These are phyloP conservation scores for Pilasporangium apinafurcum DNA, from an alignment of 352 stramenopile species.

Conservation along the genomic window DNA sequence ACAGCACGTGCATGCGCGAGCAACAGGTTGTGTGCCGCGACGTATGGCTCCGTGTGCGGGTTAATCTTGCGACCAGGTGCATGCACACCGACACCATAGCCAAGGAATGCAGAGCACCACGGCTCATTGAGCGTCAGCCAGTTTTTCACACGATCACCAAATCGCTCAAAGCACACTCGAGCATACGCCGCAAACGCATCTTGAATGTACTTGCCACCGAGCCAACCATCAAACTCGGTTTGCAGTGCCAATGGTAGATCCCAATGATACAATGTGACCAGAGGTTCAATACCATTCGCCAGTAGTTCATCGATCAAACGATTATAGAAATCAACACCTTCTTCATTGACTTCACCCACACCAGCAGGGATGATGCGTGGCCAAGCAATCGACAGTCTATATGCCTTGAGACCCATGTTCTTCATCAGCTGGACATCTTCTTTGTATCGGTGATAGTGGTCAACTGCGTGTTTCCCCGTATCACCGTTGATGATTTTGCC, in stretches of 20 bases:
- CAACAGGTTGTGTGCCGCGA: slow-evolving; percentile 85
- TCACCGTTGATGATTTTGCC: slow-evolving; percentile 65
- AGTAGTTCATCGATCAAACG: slow-evolving; percentile 85
- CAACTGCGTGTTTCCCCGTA: slow-evolving; percentile 82
- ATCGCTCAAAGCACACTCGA: slow-evolving; percentile 85
- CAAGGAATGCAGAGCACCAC: slow-evolving; percentile 81
- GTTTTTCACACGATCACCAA: slow-evolving; percentile 89
- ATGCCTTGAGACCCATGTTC: slow-evolving; percentile 83
- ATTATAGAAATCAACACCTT: slow-evolving; percentile 90
- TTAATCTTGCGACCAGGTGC: slow-evolving; percentile 60
- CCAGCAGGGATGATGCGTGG: slow-evolving; percentile 88
- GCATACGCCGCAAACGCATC: slow-evolving; percentile 84
- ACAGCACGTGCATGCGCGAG: slow-evolving; percentile 83
- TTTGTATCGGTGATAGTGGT: slow-evolving; percentile 89
- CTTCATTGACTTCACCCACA: slow-evolving; percentile 65
- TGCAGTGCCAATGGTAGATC: slow-evolving; percentile 88
- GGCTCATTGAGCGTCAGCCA: slow-evolving; percentile 94
- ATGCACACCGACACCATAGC: slow-evolving; percentile 82
- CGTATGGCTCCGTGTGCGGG: slow-evolving; percentile 69
- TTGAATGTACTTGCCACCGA: slow-evolving; percentile 29
- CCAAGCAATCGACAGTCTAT: slow-evolving; percentile 92
- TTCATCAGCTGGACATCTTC: slow-evolving; percentile 91
- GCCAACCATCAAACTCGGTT: slow-evolving; percentile 72
- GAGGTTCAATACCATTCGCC: slow-evolving; percentile 77
- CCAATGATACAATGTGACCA: slow-evolving; percentile 96